Conservation (phyloP, 176 grass and related monocot species). For the Alopecurus myosuroides region DNA sequence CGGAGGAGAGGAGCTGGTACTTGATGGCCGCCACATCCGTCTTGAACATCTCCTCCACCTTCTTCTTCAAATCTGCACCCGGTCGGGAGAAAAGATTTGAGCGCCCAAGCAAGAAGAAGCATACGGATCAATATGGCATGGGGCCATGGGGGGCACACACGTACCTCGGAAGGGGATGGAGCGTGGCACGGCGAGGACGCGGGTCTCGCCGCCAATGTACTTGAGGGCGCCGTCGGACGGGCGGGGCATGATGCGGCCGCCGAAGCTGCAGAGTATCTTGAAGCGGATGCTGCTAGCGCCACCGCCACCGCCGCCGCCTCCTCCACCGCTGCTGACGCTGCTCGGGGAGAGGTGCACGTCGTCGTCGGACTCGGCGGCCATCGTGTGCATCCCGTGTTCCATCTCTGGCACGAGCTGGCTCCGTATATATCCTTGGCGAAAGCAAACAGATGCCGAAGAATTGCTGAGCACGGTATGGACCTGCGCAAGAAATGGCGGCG, state of each 20-base stretch:
- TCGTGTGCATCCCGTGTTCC: not conserved
- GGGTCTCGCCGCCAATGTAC: constrained; percentile 87
- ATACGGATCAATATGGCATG: not conserved
- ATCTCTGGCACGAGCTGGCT: not conserved
- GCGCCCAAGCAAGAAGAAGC: not conserved
- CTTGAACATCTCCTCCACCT: constrained; percentile 71
- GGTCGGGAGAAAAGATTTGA: not conserved
- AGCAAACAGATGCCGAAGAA: not conserved
- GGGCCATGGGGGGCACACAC: not conserved
- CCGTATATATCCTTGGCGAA: not conserved
- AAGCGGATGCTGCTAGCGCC: constrained; percentile 43
- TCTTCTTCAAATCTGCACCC: constrained; percentile 82
- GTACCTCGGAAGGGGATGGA: constrained; percentile 67
- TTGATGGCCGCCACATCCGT: constrained; percentile 61
- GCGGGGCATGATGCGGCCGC: constrained; percentile 77
- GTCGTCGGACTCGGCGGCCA: constrained; percentile 36
- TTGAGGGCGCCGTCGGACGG: constrained; percentile 71
- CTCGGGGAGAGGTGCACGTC: constrained; percentile 44
- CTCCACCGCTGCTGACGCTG: constrained; percentile 10
- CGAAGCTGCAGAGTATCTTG: constrained; percentile 93
- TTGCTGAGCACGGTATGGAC: not conserved
- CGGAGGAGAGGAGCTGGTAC: constrained; percentile 60
- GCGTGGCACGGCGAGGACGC: constrained; percentile 68
- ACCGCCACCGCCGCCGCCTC: not conserved
- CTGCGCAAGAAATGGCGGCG: constrained; percentile 13